A percentile compares a stretch with the other conserved stretches of the same genome.
Evolutionary conservation across 306 rosid species (phyloP).

Genomic region (Vigna radiata): DNA sequence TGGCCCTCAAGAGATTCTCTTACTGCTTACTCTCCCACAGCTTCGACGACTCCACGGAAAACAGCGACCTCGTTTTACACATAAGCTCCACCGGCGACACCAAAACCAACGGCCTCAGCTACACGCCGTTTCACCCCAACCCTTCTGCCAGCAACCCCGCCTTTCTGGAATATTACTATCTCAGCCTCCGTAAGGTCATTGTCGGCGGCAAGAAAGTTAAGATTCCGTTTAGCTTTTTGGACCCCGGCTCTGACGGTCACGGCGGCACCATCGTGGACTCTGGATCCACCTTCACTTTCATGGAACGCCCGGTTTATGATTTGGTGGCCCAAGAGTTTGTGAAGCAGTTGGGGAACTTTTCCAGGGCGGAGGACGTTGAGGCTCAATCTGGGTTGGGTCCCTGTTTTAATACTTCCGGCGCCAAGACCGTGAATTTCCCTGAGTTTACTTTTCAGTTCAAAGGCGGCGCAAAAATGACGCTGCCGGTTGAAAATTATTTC

Average conservation of each 20-base stretch:
- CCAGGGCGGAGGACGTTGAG: constrained; percentile 66
- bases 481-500: constrained; percentile 68
- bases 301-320: constrained; percentile 67
- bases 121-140: constrained; percentile 73
- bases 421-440: constrained; percentile 55
- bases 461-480: constrained; percentile 82
- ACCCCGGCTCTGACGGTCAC: constrained; percentile 60
- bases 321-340: constrained; percentile 61
- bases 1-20: constrained; percentile 78
- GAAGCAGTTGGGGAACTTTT: constrained; percentile 62
- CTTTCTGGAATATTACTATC: constrained; percentile 67
- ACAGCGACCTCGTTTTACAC: constrained; percentile 70
- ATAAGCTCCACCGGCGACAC: constrained; percentile 42
- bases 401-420: constrained; percentile 60
- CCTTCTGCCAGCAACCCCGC: constrained; percentile 52
- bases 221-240: constrained; percentile 56
- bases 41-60: constrained; percentile 68
- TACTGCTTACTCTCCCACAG: constrained; percentile 73
- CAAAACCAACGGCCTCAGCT: constrained; percentile 50
- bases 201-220: constrained; percentile 65
- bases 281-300: constrained; percentile 80
- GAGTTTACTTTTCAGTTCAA: constrained; percentile 67
- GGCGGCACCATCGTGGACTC: constrained; percentile 93
- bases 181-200: constrained; percentile 58
- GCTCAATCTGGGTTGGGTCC: constrained; percentile 65